phyloP scores from a whole-genome alignment of 2,329 filamentous ascomycete genomes.

The Zymoseptoria ardabiliae region DNA sequence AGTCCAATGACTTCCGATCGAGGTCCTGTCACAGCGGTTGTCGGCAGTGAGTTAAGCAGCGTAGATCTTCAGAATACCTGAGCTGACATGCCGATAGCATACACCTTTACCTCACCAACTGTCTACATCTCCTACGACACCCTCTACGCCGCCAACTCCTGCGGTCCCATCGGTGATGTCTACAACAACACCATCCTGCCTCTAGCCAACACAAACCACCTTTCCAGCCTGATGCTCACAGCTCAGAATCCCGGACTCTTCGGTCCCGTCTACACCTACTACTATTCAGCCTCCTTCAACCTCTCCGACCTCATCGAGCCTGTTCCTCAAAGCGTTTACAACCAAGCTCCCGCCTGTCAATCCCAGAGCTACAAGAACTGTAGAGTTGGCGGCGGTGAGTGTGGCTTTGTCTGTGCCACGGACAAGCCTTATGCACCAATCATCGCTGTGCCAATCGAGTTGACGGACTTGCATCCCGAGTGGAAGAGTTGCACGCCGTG shows the following conservation, averaged over 20 bases:
- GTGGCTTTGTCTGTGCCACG: too few relatives aligned
- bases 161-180: constrained; percentile 9
- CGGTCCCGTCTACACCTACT: neutral
- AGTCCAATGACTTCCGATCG: too few relatives aligned
- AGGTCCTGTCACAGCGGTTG: too few relatives aligned
- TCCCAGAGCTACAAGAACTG: too few relatives aligned
- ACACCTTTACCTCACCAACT: constrained; percentile 16
- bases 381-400: too few relatives aligned
- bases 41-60: too few relatives aligned
- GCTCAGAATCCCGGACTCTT: neutral
- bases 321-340: constrained; percentile 11
- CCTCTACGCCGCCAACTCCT: constrained; percentile 18
- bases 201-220: constrained; percentile 6
- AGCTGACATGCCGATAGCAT: too few relatives aligned
- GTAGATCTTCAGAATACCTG: too few relatives aligned
- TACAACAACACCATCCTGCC: constrained; percentile 16
- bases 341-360: neutral
- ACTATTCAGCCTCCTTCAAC: constrained; percentile 9
- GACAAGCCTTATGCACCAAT: too few relatives aligned
- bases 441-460: too few relatives aligned
- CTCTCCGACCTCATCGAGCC: constrained; percentile 12
- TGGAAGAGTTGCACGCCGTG: too few relatives aligned
- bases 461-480: too few relatives aligned
- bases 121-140: constrained; percentile 19
- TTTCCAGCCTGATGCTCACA: constrained; percentile 9